Percentiles rank a stretch among this genome's conserved stretches.
Conservation (phyloP, 2,329 filamentous ascomycete genomes). For the Ceratocystis cubensis region DNA sequence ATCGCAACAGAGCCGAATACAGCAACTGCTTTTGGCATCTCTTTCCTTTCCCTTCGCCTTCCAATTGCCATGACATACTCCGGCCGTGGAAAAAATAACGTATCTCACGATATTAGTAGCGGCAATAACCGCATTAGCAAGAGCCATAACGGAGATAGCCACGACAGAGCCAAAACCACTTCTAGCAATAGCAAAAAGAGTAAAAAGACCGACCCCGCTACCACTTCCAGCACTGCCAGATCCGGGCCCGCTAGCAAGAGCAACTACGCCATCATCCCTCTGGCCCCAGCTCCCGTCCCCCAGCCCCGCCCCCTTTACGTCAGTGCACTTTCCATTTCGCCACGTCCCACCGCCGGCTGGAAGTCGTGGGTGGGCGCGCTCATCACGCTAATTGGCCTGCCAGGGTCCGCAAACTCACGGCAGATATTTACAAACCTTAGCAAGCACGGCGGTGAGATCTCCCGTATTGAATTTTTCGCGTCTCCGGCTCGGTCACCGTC, state of each 20-base stretch:
- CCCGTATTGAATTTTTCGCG: not conserved
- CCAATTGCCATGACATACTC: no score
- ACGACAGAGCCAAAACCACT: no score
- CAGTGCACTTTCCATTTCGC: not conserved
- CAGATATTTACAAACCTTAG: not conserved
- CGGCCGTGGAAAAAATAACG: no score
- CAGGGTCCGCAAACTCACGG: not conserved
- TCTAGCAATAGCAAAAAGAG: no score
- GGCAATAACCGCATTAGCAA: no score
- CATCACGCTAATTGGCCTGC: conserved; percentile 3
- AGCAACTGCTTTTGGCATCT: no score
- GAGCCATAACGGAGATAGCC: no score
- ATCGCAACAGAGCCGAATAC: no score
- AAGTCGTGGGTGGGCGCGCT: conserved; percentile 5
- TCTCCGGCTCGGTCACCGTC: not conserved
- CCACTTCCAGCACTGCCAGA: not conserved
- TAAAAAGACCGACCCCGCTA: no score
- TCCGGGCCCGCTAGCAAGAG: not conserved
- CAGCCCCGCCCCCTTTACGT: not conserved
- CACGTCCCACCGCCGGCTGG: conserved; percentile 1
- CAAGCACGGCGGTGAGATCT: conserved; percentile 1
- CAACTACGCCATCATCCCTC: not conserved
- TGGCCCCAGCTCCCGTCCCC: not conserved
- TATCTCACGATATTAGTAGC: no score
- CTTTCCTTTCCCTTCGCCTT: no score